Evolutionary conservation across 495 filamentous ascomycete genomes (phyloP), one percentile per base, ranked within the genome.

Genomic region (Glarea lozoyensis): DNA sequence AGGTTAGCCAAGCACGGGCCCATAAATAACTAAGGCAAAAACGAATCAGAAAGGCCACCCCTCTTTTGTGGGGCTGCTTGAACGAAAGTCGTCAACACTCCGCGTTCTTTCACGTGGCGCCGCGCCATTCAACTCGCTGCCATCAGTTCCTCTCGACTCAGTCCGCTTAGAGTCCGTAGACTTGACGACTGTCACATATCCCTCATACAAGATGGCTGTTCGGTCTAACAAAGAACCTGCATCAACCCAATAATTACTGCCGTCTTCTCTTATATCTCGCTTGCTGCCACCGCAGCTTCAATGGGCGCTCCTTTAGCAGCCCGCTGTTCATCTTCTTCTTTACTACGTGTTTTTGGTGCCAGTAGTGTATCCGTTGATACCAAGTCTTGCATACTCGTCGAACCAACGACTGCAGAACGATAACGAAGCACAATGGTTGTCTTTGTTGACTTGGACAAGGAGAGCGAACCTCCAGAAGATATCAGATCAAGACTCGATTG

Each of bases 361-460:
- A 16, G 4, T 43, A 39, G 6, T 21, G 29, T 18, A 42, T 29
- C 25, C 34, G 43, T 27, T n/a, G 38, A 20, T 37, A 27, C 35
- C 27, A 25, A 18, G 12, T 2, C 24, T 37, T 10, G 21, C 27
- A 29, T 22, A 16, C 13, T 23, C 23, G 3, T 40, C 37, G 29
- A 23, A 6, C 10, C 11, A 13, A 34, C 10, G n/a, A 27, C 18
- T n/a, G n/a, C n/a, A 23, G 39, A 11, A 11, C 32, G 29, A 19
- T 37, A 37, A 37, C n/a, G 10, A 25, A 13, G 34, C 23, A 51
- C 21, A 7, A 84, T 84, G 79, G 79, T 76, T 39, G 65, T 81
- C 38, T 70, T 84, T 57, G 68, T 82, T 53, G 75, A 82, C 55
- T 61, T 82, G 39, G 77, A 74, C 37, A 70, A 76, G 46, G 76